A percentile compares a stretch with the other conserved stretches of the same genome.
Evolutionary conservation across 176 grass and related monocot species (phyloP).

Genomic region (Rhipidocladum racemiflorum): DNA sequence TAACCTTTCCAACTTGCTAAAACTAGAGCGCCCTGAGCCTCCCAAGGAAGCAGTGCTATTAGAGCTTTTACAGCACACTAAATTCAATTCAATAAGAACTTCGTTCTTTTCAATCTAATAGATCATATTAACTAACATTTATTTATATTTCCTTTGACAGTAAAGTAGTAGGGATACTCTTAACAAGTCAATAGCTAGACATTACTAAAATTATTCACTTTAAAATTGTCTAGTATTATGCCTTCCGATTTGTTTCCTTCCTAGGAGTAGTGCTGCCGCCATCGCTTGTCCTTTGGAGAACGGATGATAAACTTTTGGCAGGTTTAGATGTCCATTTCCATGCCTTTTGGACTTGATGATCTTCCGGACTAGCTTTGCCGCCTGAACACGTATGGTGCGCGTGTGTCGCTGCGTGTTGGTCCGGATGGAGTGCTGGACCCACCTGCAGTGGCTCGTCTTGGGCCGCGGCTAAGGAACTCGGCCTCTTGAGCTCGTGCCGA

Average conservation of each 20-base stretch:
- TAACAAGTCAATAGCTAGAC: too few species aligned
- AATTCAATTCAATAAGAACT: too few species aligned
- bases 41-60: neutral
- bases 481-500: neutral
- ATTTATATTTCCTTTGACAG: too few species aligned
- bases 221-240: too few species aligned
- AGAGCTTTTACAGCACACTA: too few species aligned
- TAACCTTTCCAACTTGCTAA: neutral
- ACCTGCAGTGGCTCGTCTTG: neutral
- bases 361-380: neutral
- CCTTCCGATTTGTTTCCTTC: too few species aligned
- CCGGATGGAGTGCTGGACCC: neutral
- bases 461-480: neutral
- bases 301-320: conserved; percentile 22
- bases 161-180: too few species aligned
- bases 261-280: too few species aligned
- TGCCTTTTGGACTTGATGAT: conserved; percentile 6
- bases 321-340: conserved; percentile 15
- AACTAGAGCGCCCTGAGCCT: neutral
- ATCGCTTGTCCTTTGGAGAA: too few species aligned
- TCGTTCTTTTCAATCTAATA: too few species aligned
- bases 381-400: neutral
- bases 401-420: neutral
- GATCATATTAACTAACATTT: too few species aligned
- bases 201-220: too few species aligned